Conservation (phyloP, 2,329 filamentous ascomycete genomes). For the Ophiostoma himal-ulmi region DNA sequence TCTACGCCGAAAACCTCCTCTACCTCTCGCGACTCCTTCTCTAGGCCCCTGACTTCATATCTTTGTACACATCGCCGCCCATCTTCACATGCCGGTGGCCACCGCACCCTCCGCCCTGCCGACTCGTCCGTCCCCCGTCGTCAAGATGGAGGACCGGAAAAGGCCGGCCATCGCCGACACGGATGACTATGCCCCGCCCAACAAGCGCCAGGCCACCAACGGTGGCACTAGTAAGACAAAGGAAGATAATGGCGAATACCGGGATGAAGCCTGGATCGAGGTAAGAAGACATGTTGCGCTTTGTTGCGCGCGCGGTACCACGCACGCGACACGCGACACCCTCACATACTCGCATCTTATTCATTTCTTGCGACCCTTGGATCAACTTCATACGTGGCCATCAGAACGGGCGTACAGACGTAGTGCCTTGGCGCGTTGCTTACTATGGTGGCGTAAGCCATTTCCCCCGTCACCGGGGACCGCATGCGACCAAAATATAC, state of each 20-base stretch:
- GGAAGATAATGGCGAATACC: slow-evolving; percentile 47
- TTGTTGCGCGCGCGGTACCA: not conserved
- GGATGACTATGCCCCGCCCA: slow-evolving; percentile 80
- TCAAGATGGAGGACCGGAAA: slow-evolving; percentile 99
- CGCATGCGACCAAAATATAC: not conserved
- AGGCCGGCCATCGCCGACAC: slow-evolving; percentile 74
- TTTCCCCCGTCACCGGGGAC: not conserved
- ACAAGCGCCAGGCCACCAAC: slow-evolving; percentile 88
- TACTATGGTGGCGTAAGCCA: no score
- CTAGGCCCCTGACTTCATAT: not conserved
- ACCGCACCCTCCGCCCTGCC: slow-evolving; percentile 63
- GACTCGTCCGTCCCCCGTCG: slow-evolving; percentile 68
- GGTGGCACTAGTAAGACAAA: slow-evolving; percentile 56
- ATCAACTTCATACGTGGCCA: not conserved
- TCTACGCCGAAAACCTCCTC: not conserved
- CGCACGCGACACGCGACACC: slow-evolving; percentile 16
- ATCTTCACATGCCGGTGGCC: slow-evolving; percentile 80
- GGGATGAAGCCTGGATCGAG: slow-evolving; percentile 58
- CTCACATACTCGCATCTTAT: not conserved
- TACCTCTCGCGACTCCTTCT: not conserved
- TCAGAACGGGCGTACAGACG: not conserved
- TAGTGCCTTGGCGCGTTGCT: not conserved
- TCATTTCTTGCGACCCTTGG: not conserved
- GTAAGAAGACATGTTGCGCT: slow-evolving; percentile 48
- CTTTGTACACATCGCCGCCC: slow-evolving; percentile 27